Evolutionary conservation across 495 filamentous ascomycete species (phyloP).

Genomic region (Oidiodendron maius): DNA sequence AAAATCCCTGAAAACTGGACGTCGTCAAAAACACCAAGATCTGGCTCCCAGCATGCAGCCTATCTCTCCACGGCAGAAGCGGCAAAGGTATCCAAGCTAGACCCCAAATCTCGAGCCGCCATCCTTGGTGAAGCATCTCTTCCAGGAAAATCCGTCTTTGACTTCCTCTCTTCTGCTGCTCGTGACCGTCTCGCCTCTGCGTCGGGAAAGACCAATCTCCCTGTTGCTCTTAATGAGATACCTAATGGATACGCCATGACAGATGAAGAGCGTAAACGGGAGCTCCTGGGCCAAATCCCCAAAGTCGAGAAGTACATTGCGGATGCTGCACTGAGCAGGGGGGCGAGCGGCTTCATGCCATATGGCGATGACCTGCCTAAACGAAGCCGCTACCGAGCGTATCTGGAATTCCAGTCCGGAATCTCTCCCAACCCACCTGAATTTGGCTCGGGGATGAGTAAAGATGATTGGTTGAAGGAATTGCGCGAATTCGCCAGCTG

Average conservation of each 20-base stretch:
- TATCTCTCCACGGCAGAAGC: slow-evolving; percentile 70
- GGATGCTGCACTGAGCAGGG: slow-evolving; percentile 67
- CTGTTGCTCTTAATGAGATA: slow-evolving; percentile 68
- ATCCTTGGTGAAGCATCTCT: slow-evolving; percentile 77
- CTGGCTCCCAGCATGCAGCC: slow-evolving; percentile 25
- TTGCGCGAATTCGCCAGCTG: slow-evolving; percentile 82
- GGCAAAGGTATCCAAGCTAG: slow-evolving; percentile 67
- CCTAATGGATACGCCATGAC: slow-evolving; percentile 56
- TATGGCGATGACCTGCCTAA: slow-evolving; percentile 80
- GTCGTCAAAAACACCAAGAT: slow-evolving; percentile 49
- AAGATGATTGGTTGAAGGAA: slow-evolving; percentile 75
- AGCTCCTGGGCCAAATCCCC: slow-evolving; percentile 60
- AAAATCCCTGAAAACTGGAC: slow-evolving; percentile 72
- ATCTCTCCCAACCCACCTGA: slow-evolving; percentile 54
- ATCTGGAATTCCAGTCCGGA: slow-evolving; percentile 74
- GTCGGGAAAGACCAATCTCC: slow-evolving; percentile 72
- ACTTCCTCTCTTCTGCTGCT: slow-evolving; percentile 79
- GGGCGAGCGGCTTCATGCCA: slow-evolving; percentile 71
- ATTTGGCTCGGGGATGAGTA: slow-evolving; percentile 41
- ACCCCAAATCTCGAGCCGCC: slow-evolving; percentile 74
- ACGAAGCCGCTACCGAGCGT: slow-evolving; percentile 67
- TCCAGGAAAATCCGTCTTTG: slow-evolving; percentile 91
- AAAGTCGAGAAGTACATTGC: slow-evolving; percentile 69
- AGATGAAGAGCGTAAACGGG: slow-evolving; percentile 50
- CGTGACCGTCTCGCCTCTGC: slow-evolving; percentile 70